phyloP scores from a whole-genome alignment of 331 rosid genomes.

The Spiraea crenata region DNA sequence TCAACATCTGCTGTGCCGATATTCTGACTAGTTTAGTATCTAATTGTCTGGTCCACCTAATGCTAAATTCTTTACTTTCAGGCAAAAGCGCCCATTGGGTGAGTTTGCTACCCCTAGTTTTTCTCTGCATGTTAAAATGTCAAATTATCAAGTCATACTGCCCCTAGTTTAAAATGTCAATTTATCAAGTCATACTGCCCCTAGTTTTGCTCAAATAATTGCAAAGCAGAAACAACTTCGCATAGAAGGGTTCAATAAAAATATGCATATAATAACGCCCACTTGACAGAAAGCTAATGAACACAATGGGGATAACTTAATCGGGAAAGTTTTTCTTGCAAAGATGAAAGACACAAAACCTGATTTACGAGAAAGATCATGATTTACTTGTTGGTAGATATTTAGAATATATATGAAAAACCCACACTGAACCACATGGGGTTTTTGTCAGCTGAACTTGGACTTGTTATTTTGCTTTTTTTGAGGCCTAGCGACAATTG shows the following conservation, averaged over 20 bases:
- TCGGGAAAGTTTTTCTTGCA: conserved; percentile 24
- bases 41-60: not conserved
- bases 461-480: conserved; percentile 11
- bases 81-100: conserved; percentile 41
- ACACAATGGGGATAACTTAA: not conserved
- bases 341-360: conserved; percentile 24
- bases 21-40: not conserved
- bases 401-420: not conserved
- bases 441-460: conserved; percentile 17
- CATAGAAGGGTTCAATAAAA: not conserved
- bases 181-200: conserved; percentile 35
- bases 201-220: conserved; percentile 36
- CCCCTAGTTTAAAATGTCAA: conserved; percentile 48
- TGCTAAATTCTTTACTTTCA: not conserved
- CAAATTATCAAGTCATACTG: conserved; percentile 17
- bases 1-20: not conserved
- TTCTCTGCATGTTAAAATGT: conserved; percentile 7
- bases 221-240: not conserved
- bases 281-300: not conserved
- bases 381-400: conserved; percentile 16
- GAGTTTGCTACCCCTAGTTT: conserved; percentile 5
- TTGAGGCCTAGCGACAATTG: conserved; percentile 14
- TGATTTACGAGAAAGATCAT: conserved; percentile 38
- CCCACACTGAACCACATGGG: conserved; percentile 30
- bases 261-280: conserved; percentile 1